phyloP scores from a whole-genome alignment of 2,329 filamentous ascomycete genomes.

The Paraphoma sp. region DNA sequence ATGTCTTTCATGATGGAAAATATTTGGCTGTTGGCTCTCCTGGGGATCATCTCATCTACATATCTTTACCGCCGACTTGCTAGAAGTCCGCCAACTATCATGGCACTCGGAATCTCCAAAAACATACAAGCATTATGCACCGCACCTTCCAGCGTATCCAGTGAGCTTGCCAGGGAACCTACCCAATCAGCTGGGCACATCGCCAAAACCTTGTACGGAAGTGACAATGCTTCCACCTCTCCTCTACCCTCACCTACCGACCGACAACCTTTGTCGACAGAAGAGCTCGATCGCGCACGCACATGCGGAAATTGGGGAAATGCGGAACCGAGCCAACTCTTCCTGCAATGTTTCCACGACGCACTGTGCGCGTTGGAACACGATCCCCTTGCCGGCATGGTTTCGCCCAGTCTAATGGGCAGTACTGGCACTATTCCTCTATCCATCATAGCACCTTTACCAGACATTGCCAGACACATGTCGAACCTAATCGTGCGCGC shows the following conservation, averaged over 20 bases:
- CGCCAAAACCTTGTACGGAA: neutral
- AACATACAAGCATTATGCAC: neutral
- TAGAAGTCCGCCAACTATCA: neutral
- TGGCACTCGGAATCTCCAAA: neutral
- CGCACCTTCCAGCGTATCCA: neutral
- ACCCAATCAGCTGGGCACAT: neutral
- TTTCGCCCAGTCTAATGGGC: constrained; percentile 66
- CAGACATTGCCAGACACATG: constrained; percentile 76
- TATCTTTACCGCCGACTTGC: neutral
- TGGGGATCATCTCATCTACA: neutral
- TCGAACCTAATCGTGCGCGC: constrained; percentile 76
- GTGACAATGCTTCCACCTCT: neutral
- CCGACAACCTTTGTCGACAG: constrained; percentile 10
- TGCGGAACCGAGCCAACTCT: constrained; percentile 69
- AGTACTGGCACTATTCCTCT: constrained; percentile 70
- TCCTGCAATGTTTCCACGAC: constrained; percentile 72
- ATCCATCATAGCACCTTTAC: constrained; percentile 72
- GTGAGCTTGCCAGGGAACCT: neutral
- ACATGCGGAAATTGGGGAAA: constrained; percentile 73
- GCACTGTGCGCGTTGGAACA: constrained; percentile 63
- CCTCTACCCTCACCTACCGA: neutral
- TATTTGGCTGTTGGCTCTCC: neutral
- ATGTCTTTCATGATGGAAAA: neutral
- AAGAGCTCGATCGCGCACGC: constrained; percentile 61
- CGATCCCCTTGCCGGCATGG: constrained; percentile 59